A percentile compares a stretch with the other conserved stretches of the same genome.
These are phyloP conservation scores for Geotrichum carabidarum DNA, from an alignment of 1,139 yeast species.

Conservation along the genomic window DNA sequence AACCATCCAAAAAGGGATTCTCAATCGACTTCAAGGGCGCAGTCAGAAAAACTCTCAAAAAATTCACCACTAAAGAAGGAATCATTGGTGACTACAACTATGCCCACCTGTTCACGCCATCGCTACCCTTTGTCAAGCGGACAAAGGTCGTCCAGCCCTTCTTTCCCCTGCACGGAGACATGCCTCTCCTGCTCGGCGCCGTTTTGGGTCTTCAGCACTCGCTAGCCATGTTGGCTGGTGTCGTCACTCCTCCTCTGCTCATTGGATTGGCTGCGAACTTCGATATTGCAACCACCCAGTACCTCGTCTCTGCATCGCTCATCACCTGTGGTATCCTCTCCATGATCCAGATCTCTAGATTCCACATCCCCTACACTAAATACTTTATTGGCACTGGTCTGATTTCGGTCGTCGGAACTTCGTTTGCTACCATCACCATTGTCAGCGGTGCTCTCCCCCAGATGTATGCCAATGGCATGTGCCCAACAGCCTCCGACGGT, in stretches of 20 bases:
- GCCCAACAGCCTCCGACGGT: slow-evolving; percentile 57
- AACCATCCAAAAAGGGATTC: too few species aligned
- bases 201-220: slow-evolving; percentile 82
- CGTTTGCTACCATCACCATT: slow-evolving; percentile 80
- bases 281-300: slow-evolving; percentile 48
- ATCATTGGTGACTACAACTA: slow-evolving; percentile 80
- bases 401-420: slow-evolving; percentile 82
- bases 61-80: slow-evolving; percentile 58
- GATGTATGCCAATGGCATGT: slow-evolving; percentile 70
- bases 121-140: slow-evolving; percentile 58
- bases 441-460: slow-evolving; percentile 69
- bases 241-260: slow-evolving; percentile 77
- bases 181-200: slow-evolving; percentile 73
- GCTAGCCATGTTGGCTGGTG: slow-evolving; percentile 85
- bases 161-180: slow-evolving; percentile 69
- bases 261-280: slow-evolving; percentile 61
- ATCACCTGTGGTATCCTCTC: slow-evolving; percentile 74
- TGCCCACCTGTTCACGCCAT: slow-evolving; percentile 68
- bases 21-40: background rate
- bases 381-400: slow-evolving; percentile 83
- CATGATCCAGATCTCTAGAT: slow-evolving; percentile 70
- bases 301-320: slow-evolving; percentile 71
- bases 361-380: slow-evolving; percentile 65
- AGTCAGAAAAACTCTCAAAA: slow-evolving; percentile 18
- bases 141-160: slow-evolving; percentile 53